Evolutionary conservation across 2,329 filamentous ascomycete species (phyloP), one percentile per base, ranked within the genome.

Genomic region (Chaetomium strumarium): DNA sequence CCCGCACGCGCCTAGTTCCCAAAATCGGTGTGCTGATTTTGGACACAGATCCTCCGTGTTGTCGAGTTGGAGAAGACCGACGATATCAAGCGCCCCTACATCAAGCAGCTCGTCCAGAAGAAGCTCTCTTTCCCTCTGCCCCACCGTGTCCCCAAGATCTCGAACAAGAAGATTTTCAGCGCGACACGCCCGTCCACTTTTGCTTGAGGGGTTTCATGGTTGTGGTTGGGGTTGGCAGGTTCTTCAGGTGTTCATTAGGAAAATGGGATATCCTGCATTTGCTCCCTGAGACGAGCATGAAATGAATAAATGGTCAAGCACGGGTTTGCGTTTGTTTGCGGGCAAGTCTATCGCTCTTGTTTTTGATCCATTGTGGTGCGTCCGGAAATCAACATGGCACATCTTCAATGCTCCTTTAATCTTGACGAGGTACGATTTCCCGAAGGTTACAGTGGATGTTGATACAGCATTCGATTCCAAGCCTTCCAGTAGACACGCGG

Each of bases 21-120:
- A 51, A n/a, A 34, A 11, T 29, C 34, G 24, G 9, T 41, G 46
- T 57, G 44, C 66, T 72, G 58, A 69, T 67, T 56, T 17, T 37
- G n/a, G 9, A 39, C 24, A 10, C 66, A 97, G 92, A 92, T 99
- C 75, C 89, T 99, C 75, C 95, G 95, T 77, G 92, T 99, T 68
- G 87, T 96, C 69, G 93, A 99, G 81, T 75, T 99, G 70, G 87
- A 95, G 81, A 96, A 96, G 85, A 80, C 77, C 70, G 89, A 91
- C 65, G 90, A 93, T 72, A 80, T 99, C 81, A 93, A 92, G 82
- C 90, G 93, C 75, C 92, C 93, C 65, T 99, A 99, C 86, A 95
- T 99, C 83, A 95, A 91, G 84, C 93, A 99, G 81, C 89, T 99
- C 75, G 78, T 95, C 73, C 78, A 81, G 77, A 97, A 97, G 87